Conservation (phyloP, 1,284 basidiomycete species). For the Apiotrichum sp. region DNA sequence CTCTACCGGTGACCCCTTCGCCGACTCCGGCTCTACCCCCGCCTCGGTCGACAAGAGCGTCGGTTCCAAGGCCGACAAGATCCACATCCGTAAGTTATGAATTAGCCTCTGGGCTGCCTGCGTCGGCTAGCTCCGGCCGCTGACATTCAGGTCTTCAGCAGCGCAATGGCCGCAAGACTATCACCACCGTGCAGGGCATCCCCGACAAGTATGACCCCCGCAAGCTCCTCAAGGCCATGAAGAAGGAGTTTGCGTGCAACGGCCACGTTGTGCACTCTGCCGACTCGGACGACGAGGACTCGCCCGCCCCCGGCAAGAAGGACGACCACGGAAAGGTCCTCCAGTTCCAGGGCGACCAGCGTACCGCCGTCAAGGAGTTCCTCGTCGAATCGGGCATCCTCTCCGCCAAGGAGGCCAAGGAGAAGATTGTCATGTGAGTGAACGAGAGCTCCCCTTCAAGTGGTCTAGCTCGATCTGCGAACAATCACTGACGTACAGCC, state of each 20-base stretch:
- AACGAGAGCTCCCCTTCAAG: not conserved
- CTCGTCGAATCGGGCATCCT: constrained; percentile 56
- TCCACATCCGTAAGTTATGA: constrained; percentile 66
- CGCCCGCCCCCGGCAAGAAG: constrained; percentile 58
- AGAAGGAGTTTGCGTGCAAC: constrained; percentile 99
- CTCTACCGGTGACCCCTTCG: constrained; percentile 67
- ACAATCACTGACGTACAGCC: constrained; percentile 13
- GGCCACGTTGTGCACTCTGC: constrained; percentile 72
- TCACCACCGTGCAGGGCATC: constrained; percentile 96
- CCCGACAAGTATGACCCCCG: constrained; percentile 95
- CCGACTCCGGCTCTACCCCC: constrained; percentile 24
- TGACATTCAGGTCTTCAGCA: constrained; percentile 71
- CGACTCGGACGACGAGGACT: constrained; percentile 42
- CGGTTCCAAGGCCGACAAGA: constrained; percentile 70
- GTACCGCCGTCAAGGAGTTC: constrained; percentile 81
- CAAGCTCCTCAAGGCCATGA: constrained; percentile 98
- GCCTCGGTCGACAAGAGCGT: constrained; percentile 63
- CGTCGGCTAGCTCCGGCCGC: not conserved
- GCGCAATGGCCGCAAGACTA: constrained; percentile 96
- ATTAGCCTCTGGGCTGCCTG: not conserved
- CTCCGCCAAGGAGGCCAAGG: constrained; percentile 48
- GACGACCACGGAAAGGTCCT: constrained; percentile 96
- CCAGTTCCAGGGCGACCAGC: constrained; percentile 98
- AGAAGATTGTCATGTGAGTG: constrained; percentile 46
- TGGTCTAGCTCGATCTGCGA: not conserved